Evolutionary conservation across 2,329 filamentous ascomycete species (phyloP), one percentile per base, ranked within the genome.

Genomic region (Periconia digitata): DNA sequence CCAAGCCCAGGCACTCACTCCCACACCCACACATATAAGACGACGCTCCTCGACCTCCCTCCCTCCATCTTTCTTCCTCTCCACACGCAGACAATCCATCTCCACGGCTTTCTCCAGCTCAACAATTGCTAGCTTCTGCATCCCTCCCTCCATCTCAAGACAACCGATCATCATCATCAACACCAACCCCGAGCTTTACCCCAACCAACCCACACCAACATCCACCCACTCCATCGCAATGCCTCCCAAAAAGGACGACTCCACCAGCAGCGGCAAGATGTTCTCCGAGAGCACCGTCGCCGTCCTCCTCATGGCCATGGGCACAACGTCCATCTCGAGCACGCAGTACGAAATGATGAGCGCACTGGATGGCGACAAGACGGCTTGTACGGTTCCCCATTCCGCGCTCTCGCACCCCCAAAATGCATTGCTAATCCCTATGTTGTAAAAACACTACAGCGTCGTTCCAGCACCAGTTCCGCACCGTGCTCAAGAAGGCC

Each of bases 261-360:
- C 37, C 34, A 43, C 27, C 17, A 39, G n/a, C 24, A 24, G 23
- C 32, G 29, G 23, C 36, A 64, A 60, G 49, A 47, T 55, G 44
- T 13, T 49, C 22, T 23, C 51, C n/a, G 58, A 51, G 3, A 63
- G 68, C 20, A 46, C 40, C 17, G 62, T 69, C 17, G 43, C 63
- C 0, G 56, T 56, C 6, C 40, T 66, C n/a, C 55, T 69, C 16
- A 58, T 56, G 47, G 56, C 60, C 12, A 43, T 54, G 6, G 64
- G 58, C 34, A 56, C 15, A 3, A 56, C 51, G 6, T 50, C 49
- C 13, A 54, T 67, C 36, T 46, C 48, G 17, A 58, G 18, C 8
- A 32, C 46, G 6, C 56, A 61, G n/a, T 64, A 60, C 16, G 54
- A 66, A 6, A 57, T 66, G 48, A 67, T 69, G 64, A 50, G 41